Percentiles rank a stretch among this genome's conserved stretches.
These are phyloP conservation scores for Staphylotrichum tortipilum DNA, from an alignment of 495 filamentous ascomycete genomes.

Conservation along the genomic window DNA sequence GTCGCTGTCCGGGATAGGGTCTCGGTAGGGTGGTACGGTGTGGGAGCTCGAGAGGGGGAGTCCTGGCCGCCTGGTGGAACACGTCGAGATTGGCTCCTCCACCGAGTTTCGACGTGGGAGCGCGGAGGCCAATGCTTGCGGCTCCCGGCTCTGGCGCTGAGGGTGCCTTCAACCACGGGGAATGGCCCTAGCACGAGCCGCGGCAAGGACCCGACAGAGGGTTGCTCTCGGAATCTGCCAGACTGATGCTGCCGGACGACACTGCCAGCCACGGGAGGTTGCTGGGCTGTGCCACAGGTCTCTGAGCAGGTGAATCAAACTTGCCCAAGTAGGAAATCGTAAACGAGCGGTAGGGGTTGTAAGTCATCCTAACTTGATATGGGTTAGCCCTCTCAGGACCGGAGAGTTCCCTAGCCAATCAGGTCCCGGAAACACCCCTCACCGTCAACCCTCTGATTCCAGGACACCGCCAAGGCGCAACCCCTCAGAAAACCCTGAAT, in stretches of 20 bases:
- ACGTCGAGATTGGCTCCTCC: neutral
- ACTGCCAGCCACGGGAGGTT: neutral
- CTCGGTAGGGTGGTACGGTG: too few relatives aligned
- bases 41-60: neutral
- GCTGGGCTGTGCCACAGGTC: neutral
- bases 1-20: too few relatives aligned
- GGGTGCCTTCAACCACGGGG: neutral
- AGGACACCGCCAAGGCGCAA: neutral
- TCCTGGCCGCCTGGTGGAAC: too few relatives aligned
- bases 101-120: conserved; percentile 8
- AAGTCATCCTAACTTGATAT: neutral
- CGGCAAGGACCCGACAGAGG: neutral
- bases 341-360: neutral
- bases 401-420: neutral
- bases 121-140: conserved; percentile 3
- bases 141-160: neutral
- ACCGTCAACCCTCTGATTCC: neutral
- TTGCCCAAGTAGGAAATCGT: conserved; percentile 6
- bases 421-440: neutral
- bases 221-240: neutral
- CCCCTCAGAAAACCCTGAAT: too few relatives aligned
- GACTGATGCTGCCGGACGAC: too few relatives aligned
- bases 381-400: neutral
- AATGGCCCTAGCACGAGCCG: neutral
- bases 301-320: neutral